These are phyloP conservation scores for Lentinula guzmanii DNA, from an alignment of 768 basidiomycete genomes.

Conservation along the genomic window DNA sequence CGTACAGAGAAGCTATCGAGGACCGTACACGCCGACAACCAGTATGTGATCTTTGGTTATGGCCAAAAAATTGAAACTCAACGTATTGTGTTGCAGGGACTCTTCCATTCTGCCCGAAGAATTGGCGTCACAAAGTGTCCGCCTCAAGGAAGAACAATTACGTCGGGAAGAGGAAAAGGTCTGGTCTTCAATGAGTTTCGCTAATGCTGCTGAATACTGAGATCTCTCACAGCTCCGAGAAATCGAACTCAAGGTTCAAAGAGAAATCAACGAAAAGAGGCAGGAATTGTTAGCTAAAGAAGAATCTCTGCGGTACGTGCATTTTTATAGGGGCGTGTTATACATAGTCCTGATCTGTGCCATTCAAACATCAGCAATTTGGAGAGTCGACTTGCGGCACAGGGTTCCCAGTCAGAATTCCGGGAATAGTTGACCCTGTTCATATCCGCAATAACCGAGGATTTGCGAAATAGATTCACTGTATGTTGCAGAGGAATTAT, in stretches of 20 bases:
- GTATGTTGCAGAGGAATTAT: not conserved
- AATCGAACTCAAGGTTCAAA: constrained; percentile 95
- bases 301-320: constrained; percentile 75
- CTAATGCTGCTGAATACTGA: not conserved
- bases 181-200: not conserved
- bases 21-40: constrained; percentile 75
- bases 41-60: constrained; percentile 35
- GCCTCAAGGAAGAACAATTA: constrained; percentile 98
- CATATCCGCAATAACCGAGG: not conserved
- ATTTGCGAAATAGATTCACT: not conserved
- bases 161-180: constrained; percentile 96
- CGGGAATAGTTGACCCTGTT: constrained; percentile 35
- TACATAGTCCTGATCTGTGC: constrained; percentile 4
- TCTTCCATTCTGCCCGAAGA: constrained; percentile 94
- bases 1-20: constrained; percentile 96
- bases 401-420: constrained; percentile 79
- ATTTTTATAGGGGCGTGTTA: not conserved
- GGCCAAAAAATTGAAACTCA: not conserved
- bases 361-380: constrained; percentile 53
- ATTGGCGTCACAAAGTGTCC: constrained; percentile 92
- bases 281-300: constrained; percentile 96
- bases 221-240: constrained; percentile 67
- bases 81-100: constrained; percentile 44
- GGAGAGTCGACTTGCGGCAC: constrained; percentile 87
- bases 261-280: constrained; percentile 96